These are phyloP conservation scores for Ehretia macrophylla DNA, from an alignment of 257 asterid genomes.

Conservation along the genomic window DNA sequence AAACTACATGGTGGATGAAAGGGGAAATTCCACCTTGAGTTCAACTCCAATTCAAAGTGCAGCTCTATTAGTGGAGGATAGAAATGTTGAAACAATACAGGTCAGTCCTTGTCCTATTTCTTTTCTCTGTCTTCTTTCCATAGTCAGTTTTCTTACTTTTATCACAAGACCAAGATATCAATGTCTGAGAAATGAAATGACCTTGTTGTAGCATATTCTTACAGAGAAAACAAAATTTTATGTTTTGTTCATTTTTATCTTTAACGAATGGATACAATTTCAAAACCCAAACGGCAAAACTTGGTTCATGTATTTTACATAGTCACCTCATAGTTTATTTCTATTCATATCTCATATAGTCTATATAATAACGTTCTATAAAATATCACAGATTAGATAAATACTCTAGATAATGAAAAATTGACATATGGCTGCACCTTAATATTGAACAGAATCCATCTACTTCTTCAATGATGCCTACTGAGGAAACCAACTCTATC, in stretches of 20 bases:
- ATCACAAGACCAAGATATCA: background rate
- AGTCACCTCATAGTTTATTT: background rate
- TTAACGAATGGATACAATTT: too few species aligned
- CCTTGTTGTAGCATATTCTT: too few species aligned
- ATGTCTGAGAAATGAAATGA: background rate
- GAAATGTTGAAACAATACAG: conserved; percentile 23
- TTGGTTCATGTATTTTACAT: background rate
- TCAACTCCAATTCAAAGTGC: conserved; percentile 12
- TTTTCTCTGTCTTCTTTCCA: background rate
- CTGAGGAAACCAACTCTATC: conserved; percentile 10
- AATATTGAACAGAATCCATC: conserved; percentile 20
- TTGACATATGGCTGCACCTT: background rate
- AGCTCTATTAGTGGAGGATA: conserved; percentile 11
- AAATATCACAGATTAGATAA: background rate
- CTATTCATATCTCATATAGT: too few species aligned
- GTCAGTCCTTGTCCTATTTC: conserved; percentile 14
- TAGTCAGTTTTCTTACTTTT: too few species aligned
- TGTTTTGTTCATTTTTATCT: too few species aligned
- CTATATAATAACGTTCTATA: too few species aligned
- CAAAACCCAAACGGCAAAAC: too few species aligned
- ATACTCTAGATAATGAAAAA: too few species aligned
- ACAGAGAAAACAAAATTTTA: too few species aligned
- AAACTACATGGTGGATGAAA: conserved; percentile 8
- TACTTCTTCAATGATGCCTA: conserved; percentile 11
- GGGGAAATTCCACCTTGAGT: conserved; percentile 12